Conservation (phyloP, 169 alveolate species). For the Cryptosporidium canis region DNA sequence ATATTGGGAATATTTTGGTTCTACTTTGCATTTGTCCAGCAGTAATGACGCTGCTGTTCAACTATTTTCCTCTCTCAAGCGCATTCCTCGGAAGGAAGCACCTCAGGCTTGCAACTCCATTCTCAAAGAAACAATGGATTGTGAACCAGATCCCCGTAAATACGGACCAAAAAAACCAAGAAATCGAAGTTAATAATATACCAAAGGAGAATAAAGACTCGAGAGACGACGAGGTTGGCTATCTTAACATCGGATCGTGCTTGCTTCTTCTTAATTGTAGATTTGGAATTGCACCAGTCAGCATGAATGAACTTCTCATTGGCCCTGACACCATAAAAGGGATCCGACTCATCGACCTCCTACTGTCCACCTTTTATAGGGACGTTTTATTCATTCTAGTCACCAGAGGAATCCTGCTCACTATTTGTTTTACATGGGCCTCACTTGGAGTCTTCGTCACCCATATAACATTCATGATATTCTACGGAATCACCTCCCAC, state of each 20-base stretch:
- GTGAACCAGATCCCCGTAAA: slow-evolving; percentile 18
- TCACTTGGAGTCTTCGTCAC: slow-evolving; percentile 68
- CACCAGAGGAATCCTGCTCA: slow-evolving; percentile 67
- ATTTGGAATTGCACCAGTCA: slow-evolving; percentile 73
- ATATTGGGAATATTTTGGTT: slow-evolving; percentile 29
- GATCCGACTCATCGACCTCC: slow-evolving; percentile 63
- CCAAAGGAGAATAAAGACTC: neutral
- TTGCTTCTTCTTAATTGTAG: slow-evolving; percentile 70
- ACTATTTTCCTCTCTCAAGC: slow-evolving; percentile 64
- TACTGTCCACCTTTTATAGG: slow-evolving; percentile 51
- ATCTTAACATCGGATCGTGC: slow-evolving; percentile 50
- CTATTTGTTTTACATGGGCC: slow-evolving; percentile 73
- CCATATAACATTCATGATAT: slow-evolving; percentile 53
- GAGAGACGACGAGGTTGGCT: slow-evolving; percentile 68
- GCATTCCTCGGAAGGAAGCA: slow-evolving; percentile 67
- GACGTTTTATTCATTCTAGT: slow-evolving; percentile 64
- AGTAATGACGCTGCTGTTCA: slow-evolving; percentile 29
- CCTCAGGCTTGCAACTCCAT: slow-evolving; percentile 68
- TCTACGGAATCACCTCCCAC: slow-evolving; percentile 69
- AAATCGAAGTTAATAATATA: slow-evolving; percentile 1
- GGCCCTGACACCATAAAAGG: slow-evolving; percentile 76
- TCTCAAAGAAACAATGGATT: slow-evolving; percentile 59
- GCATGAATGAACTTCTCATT: slow-evolving; percentile 71
- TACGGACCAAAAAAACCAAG: slow-evolving; percentile 40
- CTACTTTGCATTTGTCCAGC: slow-evolving; percentile 60